Percentiles rank a stretch among this genome's conserved stretches.
Evolutionary conservation across 495 filamentous ascomycete genomes (phyloP).

Genomic region (Lentithecium fluviatile): DNA sequence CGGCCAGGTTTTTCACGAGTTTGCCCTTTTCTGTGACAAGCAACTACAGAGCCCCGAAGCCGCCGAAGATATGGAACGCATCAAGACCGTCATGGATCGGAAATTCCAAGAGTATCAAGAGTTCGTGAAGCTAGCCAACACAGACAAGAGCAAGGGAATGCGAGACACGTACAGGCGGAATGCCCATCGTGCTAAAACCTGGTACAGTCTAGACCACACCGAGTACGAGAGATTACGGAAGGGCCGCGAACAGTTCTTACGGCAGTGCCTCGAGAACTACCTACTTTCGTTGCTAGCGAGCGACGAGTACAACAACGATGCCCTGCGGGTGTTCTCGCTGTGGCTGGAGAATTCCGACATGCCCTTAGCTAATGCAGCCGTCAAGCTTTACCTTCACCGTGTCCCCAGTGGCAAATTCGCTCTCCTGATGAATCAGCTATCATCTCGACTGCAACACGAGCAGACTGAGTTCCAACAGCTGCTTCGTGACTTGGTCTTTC

Average conservation of each 20-base stretch:
- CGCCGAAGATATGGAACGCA: constrained; percentile 78
- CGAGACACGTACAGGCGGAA: constrained; percentile 48
- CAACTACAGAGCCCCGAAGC: constrained; percentile 83
- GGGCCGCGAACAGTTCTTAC: constrained; percentile 75
- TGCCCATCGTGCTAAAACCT: constrained; percentile 69
- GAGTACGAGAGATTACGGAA: constrained; percentile 76
- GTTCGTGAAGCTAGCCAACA: constrained; percentile 71
- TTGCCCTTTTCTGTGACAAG: constrained; percentile 90
- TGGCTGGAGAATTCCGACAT: constrained; percentile 84
- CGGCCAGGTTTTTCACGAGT: constrained; percentile 88
- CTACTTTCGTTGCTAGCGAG: constrained; percentile 78
- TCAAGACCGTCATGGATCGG: constrained; percentile 73
- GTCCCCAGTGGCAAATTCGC: constrained; percentile 93
- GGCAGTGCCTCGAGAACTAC: constrained; percentile 91
- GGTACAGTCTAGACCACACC: constrained; percentile 83
- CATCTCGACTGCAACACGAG: constrained; percentile 78
- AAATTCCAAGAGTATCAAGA: constrained; percentile 50
- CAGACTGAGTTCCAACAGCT: constrained; percentile 68
- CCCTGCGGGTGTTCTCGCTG: constrained; percentile 88
- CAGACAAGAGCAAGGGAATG: constrained; percentile 41
- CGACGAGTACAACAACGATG: constrained; percentile 84
- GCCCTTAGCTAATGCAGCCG: constrained; percentile 71
- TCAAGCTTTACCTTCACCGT: constrained; percentile 61
- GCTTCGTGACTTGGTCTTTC: constrained; percentile 67
- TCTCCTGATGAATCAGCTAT: constrained; percentile 90